phyloP scores from a whole-genome alignment of 1,139 yeast genomes.

The Candida tropicalis region DNA sequence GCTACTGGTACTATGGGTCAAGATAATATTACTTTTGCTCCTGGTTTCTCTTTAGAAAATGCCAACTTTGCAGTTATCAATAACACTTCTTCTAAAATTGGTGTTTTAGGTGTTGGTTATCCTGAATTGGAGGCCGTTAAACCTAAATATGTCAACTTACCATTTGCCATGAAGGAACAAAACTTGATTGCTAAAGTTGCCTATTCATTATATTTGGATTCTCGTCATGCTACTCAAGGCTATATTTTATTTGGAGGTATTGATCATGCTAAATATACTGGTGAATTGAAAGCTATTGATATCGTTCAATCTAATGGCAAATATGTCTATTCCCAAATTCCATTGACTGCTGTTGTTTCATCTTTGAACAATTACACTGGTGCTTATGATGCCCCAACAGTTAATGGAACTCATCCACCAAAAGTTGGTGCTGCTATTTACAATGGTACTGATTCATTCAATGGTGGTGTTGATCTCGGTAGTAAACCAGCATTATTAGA shows the following conservation, averaged over 20 bases:
- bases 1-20: constrained; percentile 56
- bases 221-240: constrained; percentile 44
- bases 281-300: constrained; percentile 35
- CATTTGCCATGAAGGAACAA: constrained; percentile 51
- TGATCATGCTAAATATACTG: constrained; percentile 55
- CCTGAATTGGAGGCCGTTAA: constrained; percentile 22
- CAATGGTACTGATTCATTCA: constrained; percentile 17
- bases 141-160: constrained; percentile 41
- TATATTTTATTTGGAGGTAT: constrained; percentile 59
- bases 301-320: constrained; percentile 21
- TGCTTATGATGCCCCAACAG: constrained; percentile 12
- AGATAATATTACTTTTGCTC: constrained; percentile 42
- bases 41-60: constrained; percentile 43
- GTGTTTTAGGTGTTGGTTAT: constrained; percentile 51
- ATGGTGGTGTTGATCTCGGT: constrained; percentile 13
- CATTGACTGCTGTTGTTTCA: constrained; percentile 21
- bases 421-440: constrained; percentile 14
- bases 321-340: constrained; percentile 13
- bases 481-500: constrained; percentile 32
- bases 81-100: constrained; percentile 40
- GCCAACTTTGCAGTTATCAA: constrained; percentile 55
- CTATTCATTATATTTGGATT: constrained; percentile 57
- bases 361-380: constrained; percentile 13
- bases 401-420: constrained; percentile 14
- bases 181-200: constrained; percentile 52